Percentiles rank a stretch among this genome's conserved stretches.
Conservation (phyloP, 2,329 filamentous ascomycete species). For the Pseudovirgaria hyperparasitica region DNA sequence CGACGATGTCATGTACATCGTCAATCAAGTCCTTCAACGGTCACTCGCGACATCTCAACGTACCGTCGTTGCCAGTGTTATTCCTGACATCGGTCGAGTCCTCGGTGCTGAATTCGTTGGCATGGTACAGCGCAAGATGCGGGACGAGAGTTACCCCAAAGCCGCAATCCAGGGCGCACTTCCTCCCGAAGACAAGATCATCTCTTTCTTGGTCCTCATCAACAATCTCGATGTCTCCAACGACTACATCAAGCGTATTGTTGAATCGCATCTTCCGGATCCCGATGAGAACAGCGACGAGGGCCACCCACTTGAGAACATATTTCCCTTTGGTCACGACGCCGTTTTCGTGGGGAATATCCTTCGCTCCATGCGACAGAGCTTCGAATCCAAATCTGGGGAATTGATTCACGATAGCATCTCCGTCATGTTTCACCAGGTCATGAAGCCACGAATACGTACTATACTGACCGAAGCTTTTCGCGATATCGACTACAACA, state of each 20-base stretch:
- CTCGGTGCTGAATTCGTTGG: slow-evolving; percentile 83
- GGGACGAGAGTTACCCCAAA: slow-evolving; percentile 85
- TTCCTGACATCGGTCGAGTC: slow-evolving; percentile 68
- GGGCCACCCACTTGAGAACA: slow-evolving; percentile 34
- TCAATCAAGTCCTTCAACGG: slow-evolving; percentile 80
- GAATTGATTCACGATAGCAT: slow-evolving; percentile 79
- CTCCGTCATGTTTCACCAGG: slow-evolving; percentile 73
- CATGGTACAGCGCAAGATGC: slow-evolving; percentile 97
- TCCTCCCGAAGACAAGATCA: slow-evolving; percentile 77
- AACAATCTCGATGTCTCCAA: slow-evolving; percentile 91
- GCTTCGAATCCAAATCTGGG: slow-evolving; percentile 63
- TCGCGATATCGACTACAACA: slow-evolving; percentile 72
- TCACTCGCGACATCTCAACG: slow-evolving; percentile 77
- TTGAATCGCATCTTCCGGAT: slow-evolving; percentile 50
- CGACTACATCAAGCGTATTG: slow-evolving; percentile 81
- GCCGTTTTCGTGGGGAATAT: slow-evolving; percentile 54
- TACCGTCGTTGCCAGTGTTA: slow-evolving; percentile 61
- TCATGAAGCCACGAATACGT: slow-evolving; percentile 72
- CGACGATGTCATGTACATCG: slow-evolving; percentile 98
- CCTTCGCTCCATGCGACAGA: slow-evolving; percentile 54
- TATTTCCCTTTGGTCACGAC: slow-evolving; percentile 74
- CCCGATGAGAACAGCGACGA: slow-evolving; percentile 11
- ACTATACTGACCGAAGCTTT: slow-evolving; percentile 81
- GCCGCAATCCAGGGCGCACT: slow-evolving; percentile 63
- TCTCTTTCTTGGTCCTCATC: slow-evolving; percentile 82